Base-by-base conservation (phyloP, 1,284 basidiomycete species). In the Meripilus lineatus region DNA sequence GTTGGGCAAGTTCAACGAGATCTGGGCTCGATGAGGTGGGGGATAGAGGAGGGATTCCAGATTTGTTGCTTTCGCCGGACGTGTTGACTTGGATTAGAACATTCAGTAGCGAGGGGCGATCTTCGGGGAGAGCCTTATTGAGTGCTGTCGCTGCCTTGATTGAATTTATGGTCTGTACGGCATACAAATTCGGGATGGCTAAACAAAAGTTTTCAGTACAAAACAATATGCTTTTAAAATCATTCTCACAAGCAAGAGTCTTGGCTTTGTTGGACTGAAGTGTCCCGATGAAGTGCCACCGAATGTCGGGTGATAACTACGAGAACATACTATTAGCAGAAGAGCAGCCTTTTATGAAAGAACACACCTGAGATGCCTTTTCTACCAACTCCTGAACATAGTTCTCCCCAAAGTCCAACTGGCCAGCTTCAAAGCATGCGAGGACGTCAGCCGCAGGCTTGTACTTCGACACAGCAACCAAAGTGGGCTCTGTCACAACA, bases 271-370 rank as follows among this genome's bases (percentile, higher is more conserved):
- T 99, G 28, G 89, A 92, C 63, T 99, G 95, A 21, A 99, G 69
- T 1, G 85, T 81, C 5, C 95, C 95, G 53, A 99, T 95, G 62
- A 97, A 98, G 67, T 98, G 95, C 96, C 96, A 99, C 50, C 84
- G 74, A 56, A 96, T 91, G 52, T 90, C 86, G 21, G 56, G 51
- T 0, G 93, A 91, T 14, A 94, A 75, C 89, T 45, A 18, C 14
- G 24, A 30, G 20, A 45, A 39, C 17, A 34, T 41, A 34, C 24
- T 17, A 41, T 2, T 15, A 28, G 34, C 20, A 46, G 28, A 39
- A 20, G 38, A 28, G 32, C 28, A 13, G 55, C 50, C 10, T 36
- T 40, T 7, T 24, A 35, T 20, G 40, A 37, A 2, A 33, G 32
- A 21, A 4, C n/a, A 51, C 56, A 90, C 90, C 61, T 78, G 68